These are phyloP conservation scores for Pinus tabuliformis DNA, from an alignment of 75 land plant genomes.

Conservation along the genomic window DNA sequence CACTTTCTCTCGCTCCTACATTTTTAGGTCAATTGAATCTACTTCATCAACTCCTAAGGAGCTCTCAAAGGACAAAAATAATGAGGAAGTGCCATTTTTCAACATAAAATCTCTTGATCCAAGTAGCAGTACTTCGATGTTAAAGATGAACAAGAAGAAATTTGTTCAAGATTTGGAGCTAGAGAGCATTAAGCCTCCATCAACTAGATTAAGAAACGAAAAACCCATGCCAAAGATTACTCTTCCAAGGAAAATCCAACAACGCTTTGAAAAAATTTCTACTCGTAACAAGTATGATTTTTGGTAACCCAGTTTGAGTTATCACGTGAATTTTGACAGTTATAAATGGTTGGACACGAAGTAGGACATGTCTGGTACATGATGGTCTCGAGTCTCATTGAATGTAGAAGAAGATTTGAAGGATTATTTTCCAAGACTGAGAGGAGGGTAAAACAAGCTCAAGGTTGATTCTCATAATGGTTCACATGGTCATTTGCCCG, in stretches of 20 bases:
- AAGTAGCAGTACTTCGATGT: neutral
- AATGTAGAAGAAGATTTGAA: neutral
- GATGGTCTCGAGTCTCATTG: neutral
- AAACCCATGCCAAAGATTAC: too few relatives aligned
- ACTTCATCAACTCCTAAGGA: neutral
- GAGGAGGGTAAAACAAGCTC: neutral
- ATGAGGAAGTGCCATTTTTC: too few relatives aligned
- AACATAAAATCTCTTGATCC: neutral
- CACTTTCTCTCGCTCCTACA: neutral
- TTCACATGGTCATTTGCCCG: neutral
- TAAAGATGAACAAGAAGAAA: neutral
- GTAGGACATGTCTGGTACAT: neutral
- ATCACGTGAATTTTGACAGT: too few relatives aligned
- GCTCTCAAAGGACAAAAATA: too few relatives aligned
- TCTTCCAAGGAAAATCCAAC: too few relatives aligned
- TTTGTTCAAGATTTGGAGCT: neutral
- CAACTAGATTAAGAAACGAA: too few relatives aligned
- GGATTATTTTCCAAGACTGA: neutral
- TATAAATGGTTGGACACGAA: too few relatives aligned
- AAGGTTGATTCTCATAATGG: neutral
- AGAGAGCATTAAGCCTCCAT: neutral
- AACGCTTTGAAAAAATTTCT: too few relatives aligned
- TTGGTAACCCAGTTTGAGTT: too few relatives aligned
- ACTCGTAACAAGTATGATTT: too few relatives aligned
- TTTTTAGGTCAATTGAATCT: neutral